A percentile compares a stretch with the other conserved stretches of the same genome.
phyloP scores from a whole-genome alignment of 495 filamentous ascomycete species.

The Neurospora tetrasperma region DNA sequence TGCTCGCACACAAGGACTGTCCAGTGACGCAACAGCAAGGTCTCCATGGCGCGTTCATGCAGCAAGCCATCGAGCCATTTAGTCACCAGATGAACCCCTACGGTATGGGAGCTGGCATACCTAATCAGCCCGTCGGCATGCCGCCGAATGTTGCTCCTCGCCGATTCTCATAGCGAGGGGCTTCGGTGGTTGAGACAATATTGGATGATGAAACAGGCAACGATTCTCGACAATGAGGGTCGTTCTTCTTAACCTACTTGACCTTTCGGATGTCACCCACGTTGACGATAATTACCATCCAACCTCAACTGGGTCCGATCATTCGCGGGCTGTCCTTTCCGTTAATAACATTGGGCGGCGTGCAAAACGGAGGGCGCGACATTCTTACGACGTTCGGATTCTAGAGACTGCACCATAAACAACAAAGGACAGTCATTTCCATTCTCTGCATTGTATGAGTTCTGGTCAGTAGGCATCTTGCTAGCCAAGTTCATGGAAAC shows the following conservation, averaged over 20 bases:
- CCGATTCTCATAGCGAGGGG: constrained; percentile 36
- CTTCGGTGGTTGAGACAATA: background rate
- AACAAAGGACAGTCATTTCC: background rate
- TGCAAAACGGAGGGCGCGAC: background rate
- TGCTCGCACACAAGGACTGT: constrained; percentile 95
- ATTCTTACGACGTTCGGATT: background rate
- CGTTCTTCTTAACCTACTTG: background rate
- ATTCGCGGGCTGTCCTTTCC: background rate
- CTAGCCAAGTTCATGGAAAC: background rate
- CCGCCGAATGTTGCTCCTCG: constrained; percentile 14
- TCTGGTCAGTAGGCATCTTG: background rate
- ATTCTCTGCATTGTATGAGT: constrained; percentile 1
- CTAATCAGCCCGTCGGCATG: constrained; percentile 43
- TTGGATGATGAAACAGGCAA: background rate
- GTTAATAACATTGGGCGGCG: background rate
- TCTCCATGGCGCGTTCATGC: constrained; percentile 57
- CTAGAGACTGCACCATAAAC: background rate
- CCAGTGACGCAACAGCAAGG: constrained; percentile 85
- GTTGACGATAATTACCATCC: background rate
- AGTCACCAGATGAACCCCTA: constrained; percentile 61
- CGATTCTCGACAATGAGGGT: background rate
- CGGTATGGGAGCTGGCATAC: constrained; percentile 50
- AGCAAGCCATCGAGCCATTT: constrained; percentile 35
- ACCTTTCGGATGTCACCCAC: background rate
- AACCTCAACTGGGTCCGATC: background rate